Evolutionary conservation across 495 filamentous ascomycete genomes (phyloP), one percentile per base, ranked within the genome.

Genomic region (Penicillium robsamsonii): DNA sequence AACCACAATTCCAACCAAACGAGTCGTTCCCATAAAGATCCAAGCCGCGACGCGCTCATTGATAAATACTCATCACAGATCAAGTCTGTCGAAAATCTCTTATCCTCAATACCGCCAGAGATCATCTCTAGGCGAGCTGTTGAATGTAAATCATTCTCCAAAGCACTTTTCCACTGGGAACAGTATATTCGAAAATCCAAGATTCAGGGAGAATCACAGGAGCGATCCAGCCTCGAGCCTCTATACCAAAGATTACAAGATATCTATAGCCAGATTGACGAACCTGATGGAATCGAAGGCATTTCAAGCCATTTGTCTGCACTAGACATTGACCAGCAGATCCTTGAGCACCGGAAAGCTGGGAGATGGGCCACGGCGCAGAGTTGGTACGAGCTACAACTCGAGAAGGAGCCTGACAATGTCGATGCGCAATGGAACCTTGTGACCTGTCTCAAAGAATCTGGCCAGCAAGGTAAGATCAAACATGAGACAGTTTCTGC

Each of bases 291-390:
- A 1, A 87, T 99, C 41, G 91, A 96, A 65, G 94, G 94, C 6
- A 90, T 99, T 46, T 96, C 93, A 10, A 84, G 88, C 5, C 85
- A 94, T 65, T 70, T 97, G 24, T 85, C 87, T 48, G 84, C 87
- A 10, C 76, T 97, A 18, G 86, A 92, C 55, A 83, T 96, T 50
- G 89, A 96, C 44, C 92, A 97, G 64, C 92, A 99, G 62, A 84
- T 96, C 33, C 76, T 96, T 49, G 91, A 92, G 60, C 92, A 97
- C 68, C 83, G 87, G 35, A 97, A 95, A 66, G 89, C 91, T 35
- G 93, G 92, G n/a, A 81, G 92, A 66, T 99, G 92, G 94, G 89
- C 90, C n/a, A 91, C 94, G 47, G 95, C 90, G 42, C 93, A 97
- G 74, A 94, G 88, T 61, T 99, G 94, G 94, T 97, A 97, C 70